Conservation (phyloP, 2,329 filamentous ascomycete species). For the Colletotrichum noveboracense region DNA sequence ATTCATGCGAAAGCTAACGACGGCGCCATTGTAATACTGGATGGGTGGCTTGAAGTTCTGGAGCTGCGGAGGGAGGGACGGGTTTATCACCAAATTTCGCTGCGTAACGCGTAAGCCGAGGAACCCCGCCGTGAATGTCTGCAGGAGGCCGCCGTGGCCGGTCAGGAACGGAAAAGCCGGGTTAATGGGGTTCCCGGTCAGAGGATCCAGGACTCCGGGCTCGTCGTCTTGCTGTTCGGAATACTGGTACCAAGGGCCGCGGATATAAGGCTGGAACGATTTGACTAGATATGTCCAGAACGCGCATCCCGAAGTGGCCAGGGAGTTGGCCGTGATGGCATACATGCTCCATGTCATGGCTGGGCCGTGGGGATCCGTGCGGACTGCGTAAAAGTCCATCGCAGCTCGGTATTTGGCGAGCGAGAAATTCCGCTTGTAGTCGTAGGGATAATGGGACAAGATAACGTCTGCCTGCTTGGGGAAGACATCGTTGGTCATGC, state of each 20-base stretch:
- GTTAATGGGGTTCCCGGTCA: constrained; percentile 53
- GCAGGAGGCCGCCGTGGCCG: constrained; percentile 72
- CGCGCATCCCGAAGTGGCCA: constrained; percentile 71
- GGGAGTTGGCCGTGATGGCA: constrained; percentile 68
- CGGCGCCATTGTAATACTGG: constrained; percentile 34
- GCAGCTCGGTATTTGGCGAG: constrained; percentile 33
- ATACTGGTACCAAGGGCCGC: constrained; percentile 73
- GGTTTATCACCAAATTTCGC: constrained; percentile 66
- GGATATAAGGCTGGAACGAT: constrained; percentile 65
- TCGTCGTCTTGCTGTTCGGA: constrained; percentile 72
- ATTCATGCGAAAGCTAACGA: constrained; percentile 27
- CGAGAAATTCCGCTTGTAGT: constrained; percentile 53
- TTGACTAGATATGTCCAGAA: constrained; percentile 71
- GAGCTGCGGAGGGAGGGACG: constrained; percentile 63
- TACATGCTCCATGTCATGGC: constrained; percentile 78
- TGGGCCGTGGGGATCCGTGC: constrained; percentile 61
- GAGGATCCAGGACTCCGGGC: constrained; percentile 55
- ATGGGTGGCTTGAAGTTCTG: constrained; percentile 46
- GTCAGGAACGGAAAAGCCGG: constrained; percentile 76
- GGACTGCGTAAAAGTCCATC: constrained; percentile 31
- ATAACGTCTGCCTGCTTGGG: constrained; percentile 77
- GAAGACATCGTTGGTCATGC: constrained; percentile 68
- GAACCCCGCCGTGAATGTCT: constrained; percentile 71
- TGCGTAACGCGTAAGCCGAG: constrained; percentile 66
- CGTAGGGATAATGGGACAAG: constrained; percentile 67